Evolutionary conservation across 345 rosid species (phyloP), one percentile per base, ranked within the genome.

Genomic region (Punica granatum): DNA sequence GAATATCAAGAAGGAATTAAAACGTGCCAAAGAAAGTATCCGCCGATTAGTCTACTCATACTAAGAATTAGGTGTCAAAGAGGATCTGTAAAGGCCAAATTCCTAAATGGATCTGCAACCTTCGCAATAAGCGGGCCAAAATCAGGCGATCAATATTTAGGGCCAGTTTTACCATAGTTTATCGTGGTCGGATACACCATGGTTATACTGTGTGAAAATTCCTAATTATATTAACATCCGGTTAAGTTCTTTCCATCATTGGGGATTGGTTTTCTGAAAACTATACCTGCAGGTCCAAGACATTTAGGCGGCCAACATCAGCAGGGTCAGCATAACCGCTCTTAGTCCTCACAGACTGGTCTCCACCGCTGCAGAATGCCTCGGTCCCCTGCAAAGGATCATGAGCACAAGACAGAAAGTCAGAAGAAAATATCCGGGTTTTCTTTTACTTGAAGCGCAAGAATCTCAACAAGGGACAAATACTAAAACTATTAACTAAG

Each of bases 351-450:
- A 94, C 48, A 1, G 89, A 80, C 74, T 89, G 99, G 70, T 94
- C 97, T 32, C 99, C 97, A 18, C 99, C 92, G 63, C 97, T 89
- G 59, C 97, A 89, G 78, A 91, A 90, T 53, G 99, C 99, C 65
- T 86, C 72, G 25, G 88, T 90, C 75, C 98, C 97, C 98, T 93
- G 59, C 73, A 35, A 34, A 64, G 19, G 19, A 69, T 23, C 63
- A 60, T 37, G 32, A 72, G 58, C 64, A 73, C 25, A 3, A 18
- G 13, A 63, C 13, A 56, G 18, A 2, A 30, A 26, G 49, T 44
- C 49, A 16, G 34, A 56, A 28, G 58, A 18, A n/a, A 51, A 51
- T 18, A 1, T n/a, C 23, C 13, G 58, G 42, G 58, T 51, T 18
- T 51, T 7, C 30, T 6, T 7, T 21, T 19, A 48, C n/a, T 48